Base-by-base conservation (phyloP, 805 yeast species). In the Grigorovia humatica region DNA sequence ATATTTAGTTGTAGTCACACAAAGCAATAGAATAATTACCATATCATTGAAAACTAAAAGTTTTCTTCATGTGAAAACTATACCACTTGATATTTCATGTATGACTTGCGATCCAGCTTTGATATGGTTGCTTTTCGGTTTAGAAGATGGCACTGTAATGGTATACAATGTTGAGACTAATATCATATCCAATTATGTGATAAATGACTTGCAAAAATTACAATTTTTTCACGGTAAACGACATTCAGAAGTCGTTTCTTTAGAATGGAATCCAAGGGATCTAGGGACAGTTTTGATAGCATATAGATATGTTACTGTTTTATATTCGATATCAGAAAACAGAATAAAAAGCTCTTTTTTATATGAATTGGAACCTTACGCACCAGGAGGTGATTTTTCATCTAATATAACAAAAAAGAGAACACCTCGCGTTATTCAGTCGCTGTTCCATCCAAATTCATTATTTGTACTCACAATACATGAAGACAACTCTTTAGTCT, bases 371-470 rank as follows among this genome's bases (percentile, higher is more conserved):
- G 80, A 83, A 0, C 75, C 82, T 43, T 84, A 81, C 9, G 83
- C 88, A 0, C 82, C 84, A 11, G 95, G 95, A 8, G 88, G 86
- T 18, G 83, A 80, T 46, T 73, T 72, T 43, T 50, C 62, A 0
- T 48, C 48, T 4, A 40, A 56, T 3, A 55, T 65, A 4, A 58
- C 61, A 15, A 59, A 66, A 1, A 46, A 60, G 0, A 64, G 82
- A 50, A 58, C 53, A 23, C 82, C 82, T 2, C 63, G 59, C 17
- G 58, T 74, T 0, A 52, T 70, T 1, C 70, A 81, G 48, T 82
- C 96, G 0, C 72, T 79, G 35, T 93, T 88, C 79, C 97, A 91
- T 67, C 99, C 99, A 1, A 88, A 88, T 62, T 96, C 98, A 0
- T 75, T 89, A 44, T 95, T 90, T 62, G 70, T 88, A 2, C 75